phyloP scores from a whole-genome alignment of 2,329 filamentous ascomycete species.

The Colletotrichum phormii region DNA sequence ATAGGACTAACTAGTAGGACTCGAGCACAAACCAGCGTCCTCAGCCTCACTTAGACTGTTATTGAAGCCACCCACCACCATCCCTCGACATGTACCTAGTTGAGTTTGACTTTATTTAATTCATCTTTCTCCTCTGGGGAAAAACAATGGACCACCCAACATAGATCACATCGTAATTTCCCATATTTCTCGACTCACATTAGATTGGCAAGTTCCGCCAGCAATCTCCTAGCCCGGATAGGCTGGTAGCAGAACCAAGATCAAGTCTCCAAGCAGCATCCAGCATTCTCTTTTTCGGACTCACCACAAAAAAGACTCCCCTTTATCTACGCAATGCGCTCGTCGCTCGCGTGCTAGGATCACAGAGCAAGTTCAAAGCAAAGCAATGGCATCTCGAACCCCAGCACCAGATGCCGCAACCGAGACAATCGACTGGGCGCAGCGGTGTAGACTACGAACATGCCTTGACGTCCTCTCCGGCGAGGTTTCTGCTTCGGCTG shows the following conservation, averaged over 20 bases:
- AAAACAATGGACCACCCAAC: too few species aligned
- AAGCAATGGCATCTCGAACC: background rate
- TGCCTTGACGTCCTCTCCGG: background rate
- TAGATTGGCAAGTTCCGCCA: background rate
- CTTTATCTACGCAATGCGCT: fast-evolving
- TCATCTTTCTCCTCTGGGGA: too few species aligned
- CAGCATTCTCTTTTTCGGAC: background rate
- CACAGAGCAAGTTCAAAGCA: background rate
- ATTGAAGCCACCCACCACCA: background rate
- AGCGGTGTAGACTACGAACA: background rate
- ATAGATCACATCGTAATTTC: too few species aligned
- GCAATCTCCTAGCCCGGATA: background rate
- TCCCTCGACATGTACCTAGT: background rate
- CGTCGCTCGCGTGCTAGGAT: background rate
- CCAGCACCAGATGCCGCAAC: background rate
- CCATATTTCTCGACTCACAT: too few species aligned
- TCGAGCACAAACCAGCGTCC: background rate
- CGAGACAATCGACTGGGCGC: background rate
- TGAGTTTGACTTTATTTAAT: too few species aligned
- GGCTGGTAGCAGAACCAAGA: background rate
- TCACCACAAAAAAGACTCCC: background rate
- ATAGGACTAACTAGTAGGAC: background rate
- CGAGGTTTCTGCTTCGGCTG: background rate
- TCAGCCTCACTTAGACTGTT: background rate
- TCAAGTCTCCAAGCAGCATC: background rate